Evolutionary conservation across 257 asterid genomes (phyloP).

Genomic region (Thymus quinquecostatus): DNA sequence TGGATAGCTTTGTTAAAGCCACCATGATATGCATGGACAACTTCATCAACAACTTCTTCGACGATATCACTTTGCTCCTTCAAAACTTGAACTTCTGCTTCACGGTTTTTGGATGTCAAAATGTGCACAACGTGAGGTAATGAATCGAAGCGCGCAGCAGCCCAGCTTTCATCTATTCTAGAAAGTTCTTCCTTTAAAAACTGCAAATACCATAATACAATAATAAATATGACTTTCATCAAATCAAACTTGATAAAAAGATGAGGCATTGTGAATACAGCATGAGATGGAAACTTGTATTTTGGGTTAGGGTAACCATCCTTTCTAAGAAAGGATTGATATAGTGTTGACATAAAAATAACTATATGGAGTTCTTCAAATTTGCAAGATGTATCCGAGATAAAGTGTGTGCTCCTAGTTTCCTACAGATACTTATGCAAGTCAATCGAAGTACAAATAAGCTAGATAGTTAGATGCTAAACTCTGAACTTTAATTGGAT

Average conservation of each 20-base stretch:
- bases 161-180: slow-evolving; percentile 94
- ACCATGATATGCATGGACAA: slow-evolving; percentile 95
- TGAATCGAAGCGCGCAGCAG: slow-evolving; percentile 95
- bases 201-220: slow-evolving; percentile 53
- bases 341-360: slow-evolving; percentile 16
- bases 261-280: slow-evolving; percentile 19
- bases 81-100: slow-evolving; percentile 76
- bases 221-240: slow-evolving; percentile 17
- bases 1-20: slow-evolving; percentile 99
- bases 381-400: background rate
- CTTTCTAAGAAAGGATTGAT: slow-evolving; percentile 7
- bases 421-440: slow-evolving; percentile 6
- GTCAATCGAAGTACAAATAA: slow-evolving; percentile 9
- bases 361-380: slow-evolving; percentile 24
- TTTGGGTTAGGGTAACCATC: background rate
- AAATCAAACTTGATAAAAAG: background rate
- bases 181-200: slow-evolving; percentile 82
- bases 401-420: background rate
- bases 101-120: slow-evolving; percentile 96
- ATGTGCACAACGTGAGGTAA: slow-evolving; percentile 98
- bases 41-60: slow-evolving; percentile 99
- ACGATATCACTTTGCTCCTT: slow-evolving; percentile 95
- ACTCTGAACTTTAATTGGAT: background rate
- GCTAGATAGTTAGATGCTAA: slow-evolving; percentile 15
- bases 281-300: slow-evolving; percentile 5